phyloP scores from a whole-genome alignment of 495 filamentous ascomycete genomes.

The Platismatia glauca region DNA sequence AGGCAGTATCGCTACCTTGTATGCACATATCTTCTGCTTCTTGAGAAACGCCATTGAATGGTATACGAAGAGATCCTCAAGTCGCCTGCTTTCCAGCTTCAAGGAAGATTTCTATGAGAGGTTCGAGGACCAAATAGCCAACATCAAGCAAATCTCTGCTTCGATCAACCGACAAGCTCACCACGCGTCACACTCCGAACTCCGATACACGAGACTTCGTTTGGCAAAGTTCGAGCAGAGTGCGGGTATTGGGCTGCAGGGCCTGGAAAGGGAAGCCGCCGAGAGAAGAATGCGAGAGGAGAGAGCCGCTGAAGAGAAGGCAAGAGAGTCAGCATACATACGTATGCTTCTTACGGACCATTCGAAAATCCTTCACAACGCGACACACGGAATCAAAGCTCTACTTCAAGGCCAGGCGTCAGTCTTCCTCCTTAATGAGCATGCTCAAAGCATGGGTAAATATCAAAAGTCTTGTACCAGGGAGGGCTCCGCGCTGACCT shows the following conservation, averaged over 20 bases:
- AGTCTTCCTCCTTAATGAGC: background rate
- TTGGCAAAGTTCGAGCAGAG: slow-evolving; percentile 25
- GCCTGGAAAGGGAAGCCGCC: background rate
- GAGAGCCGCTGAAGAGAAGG: background rate
- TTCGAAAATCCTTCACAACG: background rate
- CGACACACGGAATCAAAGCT: background rate
- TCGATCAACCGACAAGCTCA: slow-evolving; percentile 20
- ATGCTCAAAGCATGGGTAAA: background rate
- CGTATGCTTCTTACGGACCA: background rate
- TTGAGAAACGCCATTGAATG: slow-evolving; percentile 42
- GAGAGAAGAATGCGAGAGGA: background rate
- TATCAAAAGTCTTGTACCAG: background rate
- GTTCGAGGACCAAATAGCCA: slow-evolving; percentile 32
- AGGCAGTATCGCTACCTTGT: slow-evolving; percentile 33
- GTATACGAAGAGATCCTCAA: slow-evolving; percentile 36
- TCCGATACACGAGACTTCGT: slow-evolving; percentile 22
- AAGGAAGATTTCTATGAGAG: slow-evolving; percentile 38
- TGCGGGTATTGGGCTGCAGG: background rate
- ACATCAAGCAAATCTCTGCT: slow-evolving; percentile 31
- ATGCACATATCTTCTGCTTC: slow-evolving; percentile 40
- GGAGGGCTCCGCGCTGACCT: background rate
- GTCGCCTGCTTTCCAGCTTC: slow-evolving; percentile 38
- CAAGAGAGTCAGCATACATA: background rate
- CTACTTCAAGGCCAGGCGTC: background rate
- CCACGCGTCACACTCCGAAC: slow-evolving; percentile 10